A percentile compares a stretch with the other conserved stretches of the same genome.
phyloP scores from a whole-genome alignment of 345 rosid genomes.

The Barbarea vulgaris region DNA sequence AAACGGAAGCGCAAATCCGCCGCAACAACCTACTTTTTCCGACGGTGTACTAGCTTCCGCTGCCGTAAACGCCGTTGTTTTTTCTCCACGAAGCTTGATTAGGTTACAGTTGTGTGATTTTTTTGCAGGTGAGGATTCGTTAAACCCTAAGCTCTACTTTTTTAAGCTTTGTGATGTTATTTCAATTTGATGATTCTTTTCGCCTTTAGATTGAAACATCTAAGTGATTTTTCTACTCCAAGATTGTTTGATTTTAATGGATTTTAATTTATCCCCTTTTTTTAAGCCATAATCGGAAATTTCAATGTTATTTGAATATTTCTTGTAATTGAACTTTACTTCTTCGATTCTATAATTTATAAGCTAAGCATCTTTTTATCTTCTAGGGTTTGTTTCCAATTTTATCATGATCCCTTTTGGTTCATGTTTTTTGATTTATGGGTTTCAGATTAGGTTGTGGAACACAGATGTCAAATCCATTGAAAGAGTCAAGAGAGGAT shows the following conservation, averaged over 20 bases:
- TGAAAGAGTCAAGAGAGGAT: slow-evolving; percentile 41
- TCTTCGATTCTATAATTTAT: slow-evolving; percentile 7
- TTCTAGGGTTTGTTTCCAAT: slow-evolving; percentile 17
- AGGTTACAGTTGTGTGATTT: background rate
- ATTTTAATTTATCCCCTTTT: background rate
- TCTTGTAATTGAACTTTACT: slow-evolving; percentile 27
- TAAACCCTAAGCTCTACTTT: slow-evolving; percentile 38
- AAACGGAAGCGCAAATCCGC: slow-evolving; percentile 26
- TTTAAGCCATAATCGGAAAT: slow-evolving; percentile 15
- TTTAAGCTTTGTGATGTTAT: slow-evolving; percentile 10
- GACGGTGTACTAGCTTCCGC: slow-evolving; percentile 25
- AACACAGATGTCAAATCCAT: slow-evolving; percentile 46
- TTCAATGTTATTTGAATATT: slow-evolving; percentile 6
- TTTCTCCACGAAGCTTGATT: slow-evolving; percentile 22
- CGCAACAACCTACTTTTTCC: slow-evolving; percentile 29
- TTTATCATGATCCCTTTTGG: too few relatives aligned
- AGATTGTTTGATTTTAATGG: background rate
- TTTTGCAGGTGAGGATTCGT: slow-evolving; percentile 33
- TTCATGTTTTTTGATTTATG: too few relatives aligned
- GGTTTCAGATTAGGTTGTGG: slow-evolving; percentile 11
- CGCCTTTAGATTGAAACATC: slow-evolving; percentile 24
- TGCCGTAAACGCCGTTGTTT: slow-evolving; percentile 14
- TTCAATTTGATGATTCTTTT: background rate
- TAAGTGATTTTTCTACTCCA: slow-evolving; percentile 20
- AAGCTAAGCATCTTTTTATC: slow-evolving; percentile 25